These are phyloP conservation scores for Stropharia rugosoannulata DNA, from an alignment of 768 basidiomycete genomes.

Conservation along the genomic window DNA sequence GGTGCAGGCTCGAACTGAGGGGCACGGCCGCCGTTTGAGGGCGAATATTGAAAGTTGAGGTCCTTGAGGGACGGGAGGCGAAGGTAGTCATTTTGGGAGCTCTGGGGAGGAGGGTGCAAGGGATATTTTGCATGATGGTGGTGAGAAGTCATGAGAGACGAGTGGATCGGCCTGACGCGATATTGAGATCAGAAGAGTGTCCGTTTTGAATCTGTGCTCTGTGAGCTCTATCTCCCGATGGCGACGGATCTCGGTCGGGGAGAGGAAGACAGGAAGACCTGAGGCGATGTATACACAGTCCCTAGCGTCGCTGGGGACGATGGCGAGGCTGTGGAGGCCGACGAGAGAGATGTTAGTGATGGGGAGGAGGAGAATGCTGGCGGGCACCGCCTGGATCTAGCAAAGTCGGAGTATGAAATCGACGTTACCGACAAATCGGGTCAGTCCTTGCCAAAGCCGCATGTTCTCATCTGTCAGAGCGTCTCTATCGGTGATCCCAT, in stretches of 20 bases:
- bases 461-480: conserved; percentile 13
- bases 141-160: conserved; percentile 26
- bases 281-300: not conserved
- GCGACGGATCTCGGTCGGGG: conserved; percentile 49
- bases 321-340: not conserved
- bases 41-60: conserved; percentile 53
- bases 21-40: conserved; percentile 11
- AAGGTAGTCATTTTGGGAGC: conserved; percentile 40
- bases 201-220: conserved; percentile 41
- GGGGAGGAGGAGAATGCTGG: conserved; percentile 19
- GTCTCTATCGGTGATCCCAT: conserved; percentile 11
- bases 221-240: conserved; percentile 64
- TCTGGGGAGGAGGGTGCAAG: conserved; percentile 30
- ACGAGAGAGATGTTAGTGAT: conserved; percentile 11
- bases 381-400: conserved; percentile 26
- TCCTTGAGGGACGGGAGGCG: conserved; percentile 75
- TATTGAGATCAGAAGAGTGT: conserved; percentile 40
- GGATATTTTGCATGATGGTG: conserved; percentile 32
- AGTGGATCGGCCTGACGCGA: conserved; percentile 31
- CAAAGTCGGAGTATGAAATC: conserved; percentile 32
- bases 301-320: not conserved
- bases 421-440: conserved; percentile 26
- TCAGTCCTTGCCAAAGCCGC: conserved; percentile 16
- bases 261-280: not conserved
- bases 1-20: conserved; percentile 33